Evolutionary conservation across 345 rosid species (phyloP), one percentile per base, ranked within the genome.

Genomic region (Jatropha curcas): DNA sequence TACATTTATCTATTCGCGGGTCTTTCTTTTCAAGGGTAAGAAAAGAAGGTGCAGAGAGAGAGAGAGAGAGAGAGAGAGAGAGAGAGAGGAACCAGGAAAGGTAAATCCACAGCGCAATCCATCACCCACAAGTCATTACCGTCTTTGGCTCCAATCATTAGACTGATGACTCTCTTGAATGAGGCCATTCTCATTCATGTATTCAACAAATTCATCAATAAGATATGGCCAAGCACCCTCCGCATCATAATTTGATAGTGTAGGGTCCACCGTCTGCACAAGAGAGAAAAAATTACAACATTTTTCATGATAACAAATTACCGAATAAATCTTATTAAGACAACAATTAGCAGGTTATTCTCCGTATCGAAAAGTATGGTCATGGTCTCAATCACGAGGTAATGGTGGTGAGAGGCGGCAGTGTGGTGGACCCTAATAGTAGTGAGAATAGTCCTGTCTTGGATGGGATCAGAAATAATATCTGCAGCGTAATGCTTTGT

Each of bases 141-240:
- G 24, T 65, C 45, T 65, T 27, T 41, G 20, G 69, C 55, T 65
- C 69, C 69, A 65, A 5, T 65, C 55, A 14, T 3, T 27, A 0
- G 56, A 65, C 5, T 64, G 52, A 25, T 39, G 51, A 64, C n/a
- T 31, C 20, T 4, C 24, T 13, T 41, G 33, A 64, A 41, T 14
- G 14, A 39, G 4, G 10, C 67, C 52, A 22, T 68, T 67, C 71
- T 67, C 98, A 43, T 80, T 64, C 88, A 91, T 77, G 84, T 91
- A 92, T 69, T 95, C 99, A n/a, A 88, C 98, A 24, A 95, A 95
- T 77, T 95, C 99, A 74, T 95, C 99, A 7, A 91, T 91, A 58
- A 95, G 96, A 80, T 92, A 92, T 0, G 99, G 98, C 99, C 99
- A 95, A 17, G 97, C 99, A 69, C 98, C 97, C 83, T 95, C 98